phyloP scores from a whole-genome alignment of 257 asterid species.

The Striga asiatica region DNA sequence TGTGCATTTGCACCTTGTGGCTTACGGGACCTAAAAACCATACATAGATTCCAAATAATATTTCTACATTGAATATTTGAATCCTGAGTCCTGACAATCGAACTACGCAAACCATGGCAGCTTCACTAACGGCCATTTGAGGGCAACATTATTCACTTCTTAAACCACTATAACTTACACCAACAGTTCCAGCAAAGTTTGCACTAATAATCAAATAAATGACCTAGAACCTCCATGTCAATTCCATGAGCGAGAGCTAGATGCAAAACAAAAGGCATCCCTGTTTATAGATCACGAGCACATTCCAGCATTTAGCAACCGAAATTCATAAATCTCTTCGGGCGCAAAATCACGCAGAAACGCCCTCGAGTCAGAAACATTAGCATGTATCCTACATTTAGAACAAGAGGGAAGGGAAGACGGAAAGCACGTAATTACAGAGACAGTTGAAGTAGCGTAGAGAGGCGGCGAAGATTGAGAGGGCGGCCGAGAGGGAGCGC shows the following conservation, averaged over 20 bases:
- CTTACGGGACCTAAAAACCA: no score
- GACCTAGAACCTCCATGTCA: neutral
- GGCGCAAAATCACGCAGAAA: neutral
- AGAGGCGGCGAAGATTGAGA: slow-evolving; percentile 25
- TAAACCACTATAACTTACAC: neutral
- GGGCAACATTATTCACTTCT: no score
- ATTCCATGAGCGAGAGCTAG: neutral
- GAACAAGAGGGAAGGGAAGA: neutral
- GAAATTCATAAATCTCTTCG: neutral
- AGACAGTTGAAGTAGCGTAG: slow-evolving; percentile 39
- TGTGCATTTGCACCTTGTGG: neutral
- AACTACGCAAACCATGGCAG: no score
- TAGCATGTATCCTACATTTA: neutral
- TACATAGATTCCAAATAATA: no score
- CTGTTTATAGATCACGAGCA: neutral
- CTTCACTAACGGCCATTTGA: no score
- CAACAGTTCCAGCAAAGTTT: neutral
- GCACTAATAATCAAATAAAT: neutral
- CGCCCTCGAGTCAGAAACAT: no score
- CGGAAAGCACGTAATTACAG: slow-evolving; percentile 41
- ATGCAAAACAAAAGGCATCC: neutral
- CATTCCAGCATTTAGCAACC: slow-evolving; percentile 1
- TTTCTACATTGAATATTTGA: no score
- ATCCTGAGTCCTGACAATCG: no score
- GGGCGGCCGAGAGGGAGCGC: slow-evolving; percentile 25